Conservation (phyloP, 495 filamentous ascomycete species). For the Penicillium waksmanii region DNA sequence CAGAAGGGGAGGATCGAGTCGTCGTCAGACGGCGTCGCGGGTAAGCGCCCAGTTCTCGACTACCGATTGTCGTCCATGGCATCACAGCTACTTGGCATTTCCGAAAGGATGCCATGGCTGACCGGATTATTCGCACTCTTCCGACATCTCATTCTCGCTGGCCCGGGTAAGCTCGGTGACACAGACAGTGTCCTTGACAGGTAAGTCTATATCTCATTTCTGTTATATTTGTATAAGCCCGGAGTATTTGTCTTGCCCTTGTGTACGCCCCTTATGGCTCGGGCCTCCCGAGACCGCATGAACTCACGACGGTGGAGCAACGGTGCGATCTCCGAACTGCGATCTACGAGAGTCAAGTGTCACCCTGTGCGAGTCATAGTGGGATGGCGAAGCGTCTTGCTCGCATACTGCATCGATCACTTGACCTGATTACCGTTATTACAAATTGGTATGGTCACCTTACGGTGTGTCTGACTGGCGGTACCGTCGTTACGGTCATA, state of each 20-base stretch:
- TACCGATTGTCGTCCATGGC: constrained; percentile 75
- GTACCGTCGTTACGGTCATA: constrained; percentile 45
- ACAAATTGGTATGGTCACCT: constrained; percentile 30
- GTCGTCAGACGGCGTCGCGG: constrained; percentile 50
- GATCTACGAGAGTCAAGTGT: constrained; percentile 43
- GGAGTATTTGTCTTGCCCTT: constrained; percentile 25
- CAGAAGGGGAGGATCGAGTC: constrained; percentile 26
- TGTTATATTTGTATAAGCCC: constrained; percentile 12
- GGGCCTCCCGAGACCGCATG: constrained; percentile 26
- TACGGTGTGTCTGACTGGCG: constrained; percentile 30
- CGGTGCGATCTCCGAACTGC: constrained; percentile 42
- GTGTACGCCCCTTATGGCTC: constrained; percentile 20
- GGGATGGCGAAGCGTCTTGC: constrained; percentile 41
- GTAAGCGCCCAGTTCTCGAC: constrained; percentile 69
- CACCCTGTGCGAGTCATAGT: constrained; percentile 33
- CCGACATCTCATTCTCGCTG: constrained; percentile 70
- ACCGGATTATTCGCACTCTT: constrained; percentile 68
- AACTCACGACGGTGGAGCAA: constrained; percentile 39
- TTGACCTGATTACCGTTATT: constrained; percentile 53
- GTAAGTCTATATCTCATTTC: constrained; percentile 60
- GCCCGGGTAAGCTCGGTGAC: constrained; percentile 73
- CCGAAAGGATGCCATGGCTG: constrained; percentile 85
- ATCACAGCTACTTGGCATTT: constrained; percentile 68
- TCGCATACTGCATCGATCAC: constrained; percentile 71
- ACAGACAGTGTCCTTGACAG: constrained; percentile 82